Conservation (phyloP, 1,284 basidiomycete species). For the Cystobasidium pallidum region DNA sequence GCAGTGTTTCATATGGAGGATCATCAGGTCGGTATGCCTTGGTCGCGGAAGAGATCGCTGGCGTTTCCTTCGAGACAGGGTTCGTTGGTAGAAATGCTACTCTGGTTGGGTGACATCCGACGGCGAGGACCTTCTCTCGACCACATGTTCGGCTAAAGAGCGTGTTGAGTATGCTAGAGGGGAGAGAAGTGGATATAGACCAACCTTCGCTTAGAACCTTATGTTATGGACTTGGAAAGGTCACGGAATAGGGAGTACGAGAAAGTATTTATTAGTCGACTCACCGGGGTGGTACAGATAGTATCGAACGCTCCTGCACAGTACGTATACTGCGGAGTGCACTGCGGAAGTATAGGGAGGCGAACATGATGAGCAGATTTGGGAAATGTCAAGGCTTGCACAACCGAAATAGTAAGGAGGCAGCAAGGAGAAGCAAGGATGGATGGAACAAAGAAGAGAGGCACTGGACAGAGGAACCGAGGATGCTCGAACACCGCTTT, state of each 20-base stretch:
- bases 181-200: neutral
- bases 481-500: neutral
- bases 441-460: neutral
- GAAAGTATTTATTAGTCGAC: neutral
- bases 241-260: neutral
- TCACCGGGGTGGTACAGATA: neutral
- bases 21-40: neutral
- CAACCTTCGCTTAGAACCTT: no score
- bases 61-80: neutral
- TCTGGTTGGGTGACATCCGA: neutral
- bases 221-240: no score
- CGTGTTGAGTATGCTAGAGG: neutral
- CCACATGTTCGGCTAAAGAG: neutral
- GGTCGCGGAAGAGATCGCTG: neutral
- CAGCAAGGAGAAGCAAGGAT: neutral
- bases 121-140: neutral
- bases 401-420: neutral
- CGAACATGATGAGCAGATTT: neutral
- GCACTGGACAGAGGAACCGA: neutral
- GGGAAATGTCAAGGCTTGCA: neutral
- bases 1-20: neutral
- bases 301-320: neutral
- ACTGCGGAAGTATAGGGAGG: neutral
- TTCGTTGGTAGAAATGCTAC: neutral
- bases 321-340: neutral